Base-by-base conservation (phyloP, 345 rosid genomes). In the Citrus inodora region DNA sequence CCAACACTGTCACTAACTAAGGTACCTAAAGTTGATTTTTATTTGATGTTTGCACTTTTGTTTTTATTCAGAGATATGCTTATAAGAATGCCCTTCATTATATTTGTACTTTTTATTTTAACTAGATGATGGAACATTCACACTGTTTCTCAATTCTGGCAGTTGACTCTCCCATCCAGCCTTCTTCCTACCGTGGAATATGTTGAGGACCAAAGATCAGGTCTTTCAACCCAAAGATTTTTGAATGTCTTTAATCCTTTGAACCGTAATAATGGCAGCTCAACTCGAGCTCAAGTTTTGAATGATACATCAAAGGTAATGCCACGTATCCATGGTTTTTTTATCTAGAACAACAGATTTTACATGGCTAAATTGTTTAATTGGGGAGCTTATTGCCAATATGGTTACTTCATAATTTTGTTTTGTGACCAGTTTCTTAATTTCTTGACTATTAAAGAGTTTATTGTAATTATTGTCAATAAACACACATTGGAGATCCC, bases 1-100 rank as follows among this genome's bases (percentile, higher is more conserved):
- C 98, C 97, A 42, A 76, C 90, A 14, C 80, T 92, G 72, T 87
- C 91, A 74, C 78, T 91, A 80, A 87, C 92, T 74, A 92, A 92
- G 97, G 99, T 95, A 75, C 25, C n/a, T 37, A 25, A 71, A 51
- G 42, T 74, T 67, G 28, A 46, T 53, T 16, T 58, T 71, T 65
- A 38, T 71, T 46, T 68, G 7, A 48, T 71, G 3, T 67, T 60
- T 67, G 24, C 58, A 27, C 27, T 32, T 51, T 65, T 64, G 19
- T 32, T 71, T 60, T 13, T 63, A 11, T 21, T 59, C 21, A 28
- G 3, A 46, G 38, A 16, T 42, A 7, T 55, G 25, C 46, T 40
- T 7, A 6, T 46, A 30, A 40, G 35, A 67, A 28, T 40, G 66
- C 63, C 27, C 55, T 35, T 40, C 63, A 22, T 72, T 76, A 24